Conservation (phyloP, 345 rosid genomes). For the Theobroma cacao region DNA sequence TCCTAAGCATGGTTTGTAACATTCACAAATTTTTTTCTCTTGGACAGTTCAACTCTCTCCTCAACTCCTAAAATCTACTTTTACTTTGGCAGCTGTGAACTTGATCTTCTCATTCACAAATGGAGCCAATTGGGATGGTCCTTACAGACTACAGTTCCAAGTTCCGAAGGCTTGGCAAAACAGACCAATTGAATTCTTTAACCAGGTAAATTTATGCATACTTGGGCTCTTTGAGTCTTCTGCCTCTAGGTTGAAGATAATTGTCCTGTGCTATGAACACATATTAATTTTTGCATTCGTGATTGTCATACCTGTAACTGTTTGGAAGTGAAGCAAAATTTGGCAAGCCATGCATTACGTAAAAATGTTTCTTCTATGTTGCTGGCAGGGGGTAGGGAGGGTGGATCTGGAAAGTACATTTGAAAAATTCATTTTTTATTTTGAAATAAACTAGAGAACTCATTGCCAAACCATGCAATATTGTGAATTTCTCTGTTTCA, state of each 20-base stretch:
- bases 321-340: background rate
- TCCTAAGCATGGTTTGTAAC: conserved; percentile 69
- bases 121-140: conserved; percentile 94
- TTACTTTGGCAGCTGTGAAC: conserved; percentile 58
- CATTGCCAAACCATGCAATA: background rate
- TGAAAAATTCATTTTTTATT: background rate
- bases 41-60: background rate
- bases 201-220: conserved; percentile 39
- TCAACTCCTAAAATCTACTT: background rate
- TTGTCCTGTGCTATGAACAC: background rate
- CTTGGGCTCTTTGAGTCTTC: background rate
- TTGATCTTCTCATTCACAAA: conserved; percentile 93
- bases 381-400: background rate
- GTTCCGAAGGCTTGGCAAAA: conserved; percentile 75
- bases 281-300: no score
- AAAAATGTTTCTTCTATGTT: background rate
- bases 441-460: background rate
- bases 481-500: background rate
- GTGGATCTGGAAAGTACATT: no score
- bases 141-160: conserved; percentile 74
- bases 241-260: background rate
- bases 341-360: background rate
- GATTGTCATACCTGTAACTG: no score
- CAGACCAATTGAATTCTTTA: conserved; percentile 67
- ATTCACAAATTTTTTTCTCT: background rate